phyloP scores from a whole-genome alignment of 2,329 filamentous ascomycete genomes.

The Xylariaceae sp. region DNA sequence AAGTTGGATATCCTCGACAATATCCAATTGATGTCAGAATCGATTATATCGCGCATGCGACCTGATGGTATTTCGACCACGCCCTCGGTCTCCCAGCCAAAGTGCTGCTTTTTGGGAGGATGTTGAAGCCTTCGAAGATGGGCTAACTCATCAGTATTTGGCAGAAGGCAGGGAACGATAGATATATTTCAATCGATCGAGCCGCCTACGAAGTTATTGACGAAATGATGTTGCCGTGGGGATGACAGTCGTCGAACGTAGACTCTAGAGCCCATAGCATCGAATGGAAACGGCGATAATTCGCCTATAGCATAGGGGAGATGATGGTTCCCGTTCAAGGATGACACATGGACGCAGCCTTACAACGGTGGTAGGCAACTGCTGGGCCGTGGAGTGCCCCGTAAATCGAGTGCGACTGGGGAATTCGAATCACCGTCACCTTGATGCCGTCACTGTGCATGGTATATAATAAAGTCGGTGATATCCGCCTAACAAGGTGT shows the following conservation, averaged over 20 bases:
- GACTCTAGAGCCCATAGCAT: constrained; percentile 55
- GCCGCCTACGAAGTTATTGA: constrained; percentile 25
- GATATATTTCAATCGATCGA: no score
- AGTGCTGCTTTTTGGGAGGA: no score
- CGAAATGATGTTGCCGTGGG: constrained; percentile 36
- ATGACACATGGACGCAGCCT: constrained; percentile 41
- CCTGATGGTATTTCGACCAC: no score
- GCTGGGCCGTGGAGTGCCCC: constrained; percentile 31
- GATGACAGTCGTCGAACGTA: constrained; percentile 27
- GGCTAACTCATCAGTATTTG: no score
- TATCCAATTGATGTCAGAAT: no score
- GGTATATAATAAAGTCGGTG: constrained; percentile 3
- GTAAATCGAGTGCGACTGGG: background rate
- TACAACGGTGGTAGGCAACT: constrained; percentile 51
- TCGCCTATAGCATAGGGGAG: constrained; percentile 59
- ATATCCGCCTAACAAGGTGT: background rate
- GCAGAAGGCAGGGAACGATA: no score
- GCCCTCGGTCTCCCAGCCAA: no score
- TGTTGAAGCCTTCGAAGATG: no score
- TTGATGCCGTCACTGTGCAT: constrained; percentile 7
- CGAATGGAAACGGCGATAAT: constrained; percentile 58
- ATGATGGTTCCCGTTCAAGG: constrained; percentile 58
- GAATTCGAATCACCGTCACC: background rate
- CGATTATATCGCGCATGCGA: no score
- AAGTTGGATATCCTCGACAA: no score